Evolutionary conservation across 2,329 filamentous ascomycete species (phyloP).

Genomic region (Verticillium dahliae): DNA sequence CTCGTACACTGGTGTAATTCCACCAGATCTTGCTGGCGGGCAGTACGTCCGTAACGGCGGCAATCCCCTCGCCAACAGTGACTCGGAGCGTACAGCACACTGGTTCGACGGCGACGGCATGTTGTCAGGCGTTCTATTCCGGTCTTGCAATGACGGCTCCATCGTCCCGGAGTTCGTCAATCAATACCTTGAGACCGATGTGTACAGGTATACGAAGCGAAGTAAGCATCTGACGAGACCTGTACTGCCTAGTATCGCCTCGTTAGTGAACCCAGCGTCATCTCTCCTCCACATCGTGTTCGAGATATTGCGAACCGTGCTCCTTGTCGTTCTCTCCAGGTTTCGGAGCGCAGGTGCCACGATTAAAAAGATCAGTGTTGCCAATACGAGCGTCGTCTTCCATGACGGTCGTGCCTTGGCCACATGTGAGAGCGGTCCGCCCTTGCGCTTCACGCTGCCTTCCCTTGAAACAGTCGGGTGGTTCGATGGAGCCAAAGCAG

Average conservation of each 20-base stretch:
- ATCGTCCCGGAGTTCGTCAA: constrained; percentile 61
- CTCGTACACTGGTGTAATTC: constrained; percentile 49
- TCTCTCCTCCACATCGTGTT: constrained; percentile 42
- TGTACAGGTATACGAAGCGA: constrained; percentile 48
- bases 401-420: constrained; percentile 64
- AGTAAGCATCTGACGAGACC: constrained; percentile 43
- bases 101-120: constrained; percentile 75
- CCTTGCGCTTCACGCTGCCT: constrained; percentile 58
- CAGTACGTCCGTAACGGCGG: constrained; percentile 69
- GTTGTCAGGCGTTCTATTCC: constrained; percentile 61
- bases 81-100: constrained; percentile 56
- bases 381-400: constrained; percentile 60
- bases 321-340: constrained; percentile 48
- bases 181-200: constrained; percentile 61
- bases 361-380: constrained; percentile 64
- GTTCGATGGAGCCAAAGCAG: constrained; percentile 55
- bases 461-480: constrained; percentile 62
- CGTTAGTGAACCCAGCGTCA: constrained; percentile 53
- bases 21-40: constrained; percentile 58
- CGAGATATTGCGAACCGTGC: constrained; percentile 48
- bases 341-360: constrained; percentile 21
- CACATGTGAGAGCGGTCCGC: constrained; percentile 65
- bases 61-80: constrained; percentile 57
- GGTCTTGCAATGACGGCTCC: constrained; percentile 28
- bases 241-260: constrained; percentile 61